Percentiles rank a stretch among this genome's conserved stretches.
Evolutionary conservation across 805 yeast species (phyloP).

Genomic region (Yamadazyma olivae): DNA sequence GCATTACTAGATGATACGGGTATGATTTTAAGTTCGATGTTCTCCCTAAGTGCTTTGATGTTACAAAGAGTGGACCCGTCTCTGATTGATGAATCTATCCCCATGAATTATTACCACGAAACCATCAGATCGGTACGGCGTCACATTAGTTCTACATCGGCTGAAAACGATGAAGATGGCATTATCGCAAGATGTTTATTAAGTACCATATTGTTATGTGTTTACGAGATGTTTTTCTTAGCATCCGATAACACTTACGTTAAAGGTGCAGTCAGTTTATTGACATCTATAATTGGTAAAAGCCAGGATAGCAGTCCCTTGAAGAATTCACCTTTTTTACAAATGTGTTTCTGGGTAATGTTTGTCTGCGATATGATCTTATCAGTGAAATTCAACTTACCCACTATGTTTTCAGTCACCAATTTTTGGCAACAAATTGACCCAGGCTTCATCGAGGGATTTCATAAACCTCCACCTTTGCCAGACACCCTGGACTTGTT

Average conservation of each 20-base stretch:
- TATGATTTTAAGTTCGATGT: conserved; percentile 34
- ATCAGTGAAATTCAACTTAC: conserved; percentile 28
- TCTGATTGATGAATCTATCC: conserved; percentile 25
- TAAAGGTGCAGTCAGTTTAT: conserved; percentile 34
- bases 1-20: conserved; percentile 38
- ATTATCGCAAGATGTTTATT: conserved; percentile 33
- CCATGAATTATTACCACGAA: conserved; percentile 36
- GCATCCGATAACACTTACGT: conserved; percentile 36
- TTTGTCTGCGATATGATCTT: conserved; percentile 32
- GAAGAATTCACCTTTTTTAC: conserved; percentile 26
- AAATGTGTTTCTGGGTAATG: conserved; percentile 36
- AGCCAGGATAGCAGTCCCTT: conserved; percentile 15
- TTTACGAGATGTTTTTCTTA: conserved; percentile 37
- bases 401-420: conserved; percentile 30
- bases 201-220: conserved; percentile 34
- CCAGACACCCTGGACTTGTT: conserved; percentile 3
- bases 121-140: conserved; percentile 31
- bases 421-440: conserved; percentile 32
- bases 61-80: conserved; percentile 28
- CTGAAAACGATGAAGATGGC: conserved; percentile 16
- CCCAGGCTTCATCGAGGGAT: conserved; percentile 25
- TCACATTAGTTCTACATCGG: conserved; percentile 21
- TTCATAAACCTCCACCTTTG: conserved; percentile 6
- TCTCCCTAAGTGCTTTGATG: conserved; percentile 35
- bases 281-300: conserved; percentile 25